Base-by-base conservation (phyloP, 768 basidiomycete genomes). In the Kondoa malvinella region DNA sequence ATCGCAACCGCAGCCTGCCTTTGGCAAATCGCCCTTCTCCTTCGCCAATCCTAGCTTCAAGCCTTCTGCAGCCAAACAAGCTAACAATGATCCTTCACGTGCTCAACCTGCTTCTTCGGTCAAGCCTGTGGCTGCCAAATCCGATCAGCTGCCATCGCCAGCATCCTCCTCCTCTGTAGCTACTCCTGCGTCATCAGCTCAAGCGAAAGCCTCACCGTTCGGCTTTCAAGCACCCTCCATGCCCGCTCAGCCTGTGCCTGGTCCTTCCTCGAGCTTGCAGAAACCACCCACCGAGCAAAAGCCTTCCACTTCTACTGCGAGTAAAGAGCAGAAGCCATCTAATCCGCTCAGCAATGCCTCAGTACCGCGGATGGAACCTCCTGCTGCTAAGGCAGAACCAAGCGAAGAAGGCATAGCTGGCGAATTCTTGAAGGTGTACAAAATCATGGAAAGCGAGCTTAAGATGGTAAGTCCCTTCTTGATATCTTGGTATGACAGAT, bases 361-460 rank as follows among this genome's bases (percentile, higher is more conserved):
- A 12, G 59, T 32, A 25, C 59, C 59, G 25, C 26, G 31, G n/a
- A 8, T 61, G n/a, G 26, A 4, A 25, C 25, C 59, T 4, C 59
- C 59, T 8, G 26, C 8, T n/a, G 59, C 25, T n/a, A 27, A 27
- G 59, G 12, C 26, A 61, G 31, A 32, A 27, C 8, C 26, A 61
- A 16, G 31, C 59, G 26, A 27, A 27, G 59, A 61, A 27, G 59
- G 59, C 8, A 27, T 61, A 16, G 59, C 12, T 25, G 59, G 59
- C 31, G 26, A 61, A 32, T 61, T 61, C 25, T 25, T 61, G 12
- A 61, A 61, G 25, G 59, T 61, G 8, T 61, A 61, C n/a, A 4
- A 16, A 61, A 27, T 61, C 4, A 61, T 61, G 59, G 59, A 61
- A 61, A 25, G 12, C 8, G 59, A 61, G 25, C 31, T 61, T 4